Evolutionary conservation across 202 grass and related monocot species (phyloP), one percentile per base, ranked within the genome.

Genomic region (Zizania palustris): DNA sequence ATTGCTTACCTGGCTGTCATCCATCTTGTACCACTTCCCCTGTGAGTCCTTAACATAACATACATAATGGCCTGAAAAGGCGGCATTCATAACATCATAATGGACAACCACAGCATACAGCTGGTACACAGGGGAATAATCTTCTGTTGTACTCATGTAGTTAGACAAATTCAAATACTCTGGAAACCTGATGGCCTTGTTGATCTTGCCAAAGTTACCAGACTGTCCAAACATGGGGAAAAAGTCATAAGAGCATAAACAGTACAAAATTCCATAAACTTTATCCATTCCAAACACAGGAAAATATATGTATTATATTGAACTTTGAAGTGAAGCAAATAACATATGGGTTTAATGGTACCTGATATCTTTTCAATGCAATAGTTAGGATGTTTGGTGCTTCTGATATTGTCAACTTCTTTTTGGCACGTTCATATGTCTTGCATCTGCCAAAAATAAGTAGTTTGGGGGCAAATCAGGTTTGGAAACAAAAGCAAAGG

Each of bases 51-150:
- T 97, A 55, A 94, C 89, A 78, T 92, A 97, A 62, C 91, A 93
- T 18, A 97, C 71, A 75, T 97, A 97, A 54, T 97, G 95, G 46
- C 95, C 95, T 79, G 89, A 97, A 79, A 74, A 84, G 42, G 91
- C 55, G 9, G 86, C 69, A 86, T 94, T 88, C 54, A 64, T 84
- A 28, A 90, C 77, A 88, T 92, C 89, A 65, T 41, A 62, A 69
- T 97, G 95, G 41, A 97, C 95, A 74, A 97, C 89, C 11, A 94
- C 95, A 35, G 95, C 95, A 83, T 97, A 97, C 8, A 97, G 80
- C 45, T 67, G 71, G 63, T 94, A 97, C 65, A 97, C 85, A 40
- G 95, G 89, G 7, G 80, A 86, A 66, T 65, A 86, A 80, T 97
- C 95, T 56, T 93, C 85, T 55, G 85, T 76, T 84, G 66, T 66